Evolutionary conservation across 1,284 basidiomycete species (phyloP).

Genomic region (Polyporus tsugae): DNA sequence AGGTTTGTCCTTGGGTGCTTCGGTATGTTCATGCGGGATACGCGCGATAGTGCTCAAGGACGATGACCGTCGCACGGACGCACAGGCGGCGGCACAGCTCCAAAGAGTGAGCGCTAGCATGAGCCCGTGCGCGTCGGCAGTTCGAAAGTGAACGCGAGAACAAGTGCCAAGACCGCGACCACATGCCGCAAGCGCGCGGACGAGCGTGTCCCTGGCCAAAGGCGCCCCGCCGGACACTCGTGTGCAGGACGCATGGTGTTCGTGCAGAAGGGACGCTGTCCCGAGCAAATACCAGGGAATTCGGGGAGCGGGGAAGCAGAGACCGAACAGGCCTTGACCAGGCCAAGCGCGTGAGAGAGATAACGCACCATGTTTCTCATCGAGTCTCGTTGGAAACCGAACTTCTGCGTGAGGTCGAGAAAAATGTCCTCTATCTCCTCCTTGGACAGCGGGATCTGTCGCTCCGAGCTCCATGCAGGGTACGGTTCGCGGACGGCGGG

Average conservation of each 20-base stretch:
- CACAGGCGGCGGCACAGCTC: no score
- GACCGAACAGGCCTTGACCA: background rate
- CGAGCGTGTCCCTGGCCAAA: background rate
- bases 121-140: background rate
- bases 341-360: constrained; percentile 11
- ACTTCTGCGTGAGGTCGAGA: constrained; percentile 98
- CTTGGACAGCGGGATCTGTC: constrained; percentile 95
- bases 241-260: background rate
- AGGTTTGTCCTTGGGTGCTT: no score
- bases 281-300: constrained; percentile 8
- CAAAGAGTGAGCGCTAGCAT: background rate
- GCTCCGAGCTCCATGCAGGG: constrained; percentile 93
- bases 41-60: no score
- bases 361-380: constrained; percentile 87
- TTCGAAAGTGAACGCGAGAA: background rate
- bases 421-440: constrained; percentile 99
- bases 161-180: background rate
- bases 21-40: no score
- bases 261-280: background rate
- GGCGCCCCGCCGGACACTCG: background rate
- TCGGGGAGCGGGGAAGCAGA: constrained; percentile 3
- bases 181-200: background rate
- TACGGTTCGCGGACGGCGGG: constrained; percentile 76
- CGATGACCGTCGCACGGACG: no score
- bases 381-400: constrained; percentile 95